Percentiles rank a stretch among this genome's conserved stretches.
Conservation (phyloP, 352 stramenopile species). For the Globisporangium paroecandrum region DNA sequence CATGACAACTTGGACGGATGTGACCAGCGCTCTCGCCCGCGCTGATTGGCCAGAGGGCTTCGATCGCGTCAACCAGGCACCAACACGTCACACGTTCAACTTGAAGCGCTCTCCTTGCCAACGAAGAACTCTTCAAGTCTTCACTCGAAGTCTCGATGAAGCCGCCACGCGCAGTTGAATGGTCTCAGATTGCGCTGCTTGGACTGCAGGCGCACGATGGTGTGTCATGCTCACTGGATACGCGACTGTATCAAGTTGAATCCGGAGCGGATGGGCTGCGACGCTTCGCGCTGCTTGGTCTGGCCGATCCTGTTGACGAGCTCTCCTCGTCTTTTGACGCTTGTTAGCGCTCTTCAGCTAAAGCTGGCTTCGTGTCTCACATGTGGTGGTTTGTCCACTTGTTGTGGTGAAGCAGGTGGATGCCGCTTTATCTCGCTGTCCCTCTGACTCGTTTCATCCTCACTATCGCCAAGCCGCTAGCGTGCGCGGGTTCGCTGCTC, state of each 20-base stretch:
- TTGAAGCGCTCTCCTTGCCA: too few species aligned
- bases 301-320: background rate
- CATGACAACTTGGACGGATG: background rate
- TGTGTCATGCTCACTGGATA: background rate
- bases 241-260: too few species aligned
- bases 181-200: too few species aligned
- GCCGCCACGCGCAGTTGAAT: too few species aligned
- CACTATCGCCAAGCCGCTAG: background rate
- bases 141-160: too few species aligned
- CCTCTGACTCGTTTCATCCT: background rate
- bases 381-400: background rate
- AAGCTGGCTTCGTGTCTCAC: background rate
- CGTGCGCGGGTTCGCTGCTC: background rate
- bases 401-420: background rate
- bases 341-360: background rate
- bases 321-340: background rate
- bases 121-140: too few species aligned
- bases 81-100: background rate
- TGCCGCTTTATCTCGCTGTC: background rate
- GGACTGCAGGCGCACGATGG: too few species aligned
- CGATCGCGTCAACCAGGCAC: conserved; percentile 3
- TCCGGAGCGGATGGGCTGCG: background rate
- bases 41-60: background rate
- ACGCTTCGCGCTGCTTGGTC: background rate
- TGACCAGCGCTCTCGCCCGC: background rate